Percentiles rank a stretch among this genome's conserved stretches.
These are phyloP conservation scores for Albatrellus ellisii DNA, from an alignment of 768 basidiomycete species.

Conservation along the genomic window DNA sequence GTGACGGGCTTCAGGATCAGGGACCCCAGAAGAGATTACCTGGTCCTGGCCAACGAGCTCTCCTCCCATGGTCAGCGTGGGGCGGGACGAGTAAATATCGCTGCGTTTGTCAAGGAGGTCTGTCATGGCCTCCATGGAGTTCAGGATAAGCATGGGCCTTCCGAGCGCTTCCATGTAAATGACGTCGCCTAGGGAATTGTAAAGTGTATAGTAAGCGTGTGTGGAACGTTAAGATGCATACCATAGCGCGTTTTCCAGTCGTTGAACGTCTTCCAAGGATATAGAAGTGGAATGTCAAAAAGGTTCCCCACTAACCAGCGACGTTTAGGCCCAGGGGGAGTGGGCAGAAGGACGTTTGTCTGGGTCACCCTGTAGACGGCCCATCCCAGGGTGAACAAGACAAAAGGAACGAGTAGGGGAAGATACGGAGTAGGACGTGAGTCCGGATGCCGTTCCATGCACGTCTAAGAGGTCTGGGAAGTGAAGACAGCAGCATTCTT, in stretches of 20 bases:
- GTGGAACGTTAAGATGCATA: neutral
- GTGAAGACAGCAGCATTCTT: too few relatives aligned
- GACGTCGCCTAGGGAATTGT: constrained; percentile 2
- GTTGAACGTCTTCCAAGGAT: neutral
- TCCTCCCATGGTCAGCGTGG: constrained; percentile 32
- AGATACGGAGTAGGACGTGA: too few relatives aligned
- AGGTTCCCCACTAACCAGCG: constrained; percentile 6
- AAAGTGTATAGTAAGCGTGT: too few relatives aligned
- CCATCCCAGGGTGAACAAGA: too few relatives aligned
- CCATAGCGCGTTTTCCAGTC: constrained; percentile 6
- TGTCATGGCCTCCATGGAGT: constrained; percentile 25
- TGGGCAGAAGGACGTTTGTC: too few relatives aligned
- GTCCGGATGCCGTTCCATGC: too few relatives aligned
- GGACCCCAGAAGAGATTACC: neutral
- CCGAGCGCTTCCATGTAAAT: constrained; percentile 17
- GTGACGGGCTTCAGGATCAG: neutral
- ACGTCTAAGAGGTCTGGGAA: too few relatives aligned
- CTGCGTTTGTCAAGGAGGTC: constrained; percentile 36
- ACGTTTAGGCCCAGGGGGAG: constrained; percentile 1
- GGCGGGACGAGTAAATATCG: constrained; percentile 34
- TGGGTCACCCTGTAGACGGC: too few relatives aligned
- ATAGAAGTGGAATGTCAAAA: constrained; percentile 2
- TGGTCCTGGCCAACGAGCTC: constrained; percentile 29
- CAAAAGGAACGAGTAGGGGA: too few relatives aligned
- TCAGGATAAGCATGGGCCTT: constrained; percentile 34